These are phyloP conservation scores for Kickxella alabastrina DNA, from an alignment of 192 early-diverging fungal genomes.

Conservation along the genomic window DNA sequence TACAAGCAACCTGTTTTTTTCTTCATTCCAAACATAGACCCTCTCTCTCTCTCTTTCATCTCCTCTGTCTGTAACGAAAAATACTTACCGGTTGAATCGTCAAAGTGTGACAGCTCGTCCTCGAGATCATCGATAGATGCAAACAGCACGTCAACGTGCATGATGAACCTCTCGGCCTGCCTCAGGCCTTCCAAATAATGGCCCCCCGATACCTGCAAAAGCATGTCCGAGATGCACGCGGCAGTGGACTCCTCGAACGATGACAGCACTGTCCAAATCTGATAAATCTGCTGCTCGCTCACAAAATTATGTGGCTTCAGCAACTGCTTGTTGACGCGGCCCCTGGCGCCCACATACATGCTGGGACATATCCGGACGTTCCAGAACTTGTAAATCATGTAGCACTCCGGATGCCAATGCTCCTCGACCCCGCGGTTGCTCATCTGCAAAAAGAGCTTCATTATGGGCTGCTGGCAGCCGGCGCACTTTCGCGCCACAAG, in stretches of 20 bases:
- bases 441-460: conserved; percentile 97
- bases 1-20: not conserved
- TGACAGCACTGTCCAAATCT: conserved; percentile 87
- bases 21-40: not conserved
- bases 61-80: not conserved
- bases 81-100: conserved; percentile 57
- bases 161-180: conserved; percentile 80
- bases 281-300: conserved; percentile 80
- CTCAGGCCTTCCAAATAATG: conserved; percentile 75
- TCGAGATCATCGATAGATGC: conserved; percentile 85
- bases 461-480: conserved; percentile 92
- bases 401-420: conserved; percentile 99
- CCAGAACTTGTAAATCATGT: conserved; percentile 96
- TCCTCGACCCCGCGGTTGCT: conserved; percentile 68
- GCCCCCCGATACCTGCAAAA: conserved; percentile 84
- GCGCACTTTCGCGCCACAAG: conserved; percentile 88
- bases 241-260: conserved; percentile 96
- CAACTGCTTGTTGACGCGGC: conserved; percentile 49
- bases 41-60: conserved; percentile 2
- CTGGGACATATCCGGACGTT: conserved; percentile 48
- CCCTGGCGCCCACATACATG: conserved; percentile 45
- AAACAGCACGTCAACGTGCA: conserved; percentile 91
- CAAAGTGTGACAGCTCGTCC: conserved; percentile 59
- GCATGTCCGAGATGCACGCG: conserved; percentile 92
- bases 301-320: conserved; percentile 42